Evolutionary conservation across 768 basidiomycete genomes (phyloP), one percentile per base, ranked within the genome.

Genomic region (Antrodiella citrinella): DNA sequence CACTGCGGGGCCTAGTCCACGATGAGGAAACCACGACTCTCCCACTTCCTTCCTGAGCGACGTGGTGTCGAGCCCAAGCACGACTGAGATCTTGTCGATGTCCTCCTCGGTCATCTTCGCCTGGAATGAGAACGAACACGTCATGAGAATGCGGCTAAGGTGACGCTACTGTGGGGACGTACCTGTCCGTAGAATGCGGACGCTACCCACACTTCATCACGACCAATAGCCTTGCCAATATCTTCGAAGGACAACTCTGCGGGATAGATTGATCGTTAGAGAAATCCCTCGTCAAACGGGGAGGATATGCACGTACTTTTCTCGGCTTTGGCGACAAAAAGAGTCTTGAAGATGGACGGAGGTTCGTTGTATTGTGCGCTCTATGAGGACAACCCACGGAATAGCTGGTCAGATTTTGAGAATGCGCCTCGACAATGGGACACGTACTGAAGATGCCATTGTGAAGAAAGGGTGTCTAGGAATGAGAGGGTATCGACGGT

Each of bases 101-200:
- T 91, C 86, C 21, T 82, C 78, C 0, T 69, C 57, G 0, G 72
- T 70, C 18, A 86, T 71, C 64, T 89, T 90, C 3, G 88, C 87
- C 84, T 90, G 52, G 0, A 30, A 10, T 20, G 38, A 47, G 23
- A 44, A 15, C 38, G n/a, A 0, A 11, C 25, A 10, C 15, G 25
- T 5, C 10, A 39, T 13, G 21, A 0, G 30, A 7, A 24, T 7
- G 45, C 20, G 19, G 19, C 38, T 9, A 11, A 24, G 49, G 44
- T 7, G 21, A 9, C 9, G 9, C 7, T 43, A 19, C 40, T 44
- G 26, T 2, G 22, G 22, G 21, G 1, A 45, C 67, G 19, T 52
- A 84, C 85, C 70, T 90, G 88, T 4, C 82, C 88, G 57, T 88
- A 89, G 66, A 91, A 86, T 44, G 81, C 80, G 4, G 88, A 79